Base-by-base conservation (phyloP, 495 filamentous ascomycete genomes). In the Lophiostoma macrostomum region DNA sequence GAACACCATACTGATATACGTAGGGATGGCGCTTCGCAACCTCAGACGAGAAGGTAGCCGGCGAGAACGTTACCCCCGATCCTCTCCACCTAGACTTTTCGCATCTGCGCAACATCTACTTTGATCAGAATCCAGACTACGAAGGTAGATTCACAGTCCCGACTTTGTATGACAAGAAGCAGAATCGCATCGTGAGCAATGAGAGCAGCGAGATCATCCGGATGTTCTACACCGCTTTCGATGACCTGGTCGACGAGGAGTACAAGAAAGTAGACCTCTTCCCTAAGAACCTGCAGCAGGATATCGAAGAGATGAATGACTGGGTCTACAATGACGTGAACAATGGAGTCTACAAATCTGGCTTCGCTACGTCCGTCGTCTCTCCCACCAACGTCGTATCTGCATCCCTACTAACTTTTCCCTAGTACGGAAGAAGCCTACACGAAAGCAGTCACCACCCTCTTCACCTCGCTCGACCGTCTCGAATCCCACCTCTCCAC, bases 261-360 rank as follows among this genome's bases (percentile, higher is more conserved):
- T 79, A 77, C 68, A 76, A 79, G 30, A 76, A 80, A 27, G 59
- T 84, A 1, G 82, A 83, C 57, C 77, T 86, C 32, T 85, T 82
- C 63, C 88, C 87, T 0, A 52, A 71, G 25, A 56, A 74, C 1
- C 71, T 90, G 16, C 74, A 72, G 20, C 46, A 66, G 38, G 65
- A 84, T 16, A 93, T 95, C 64, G 87, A 95, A 53, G 74, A 76
- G 36, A 71, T 83, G 48, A 93, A 93, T 65, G 79, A 81, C 25
- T 94, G 88, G 88, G 83, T 85, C 51, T 93, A 93, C 70, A 77
- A 87, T 61, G 79, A 85, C 52, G 75, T 95, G 65, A 95, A 95
- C 68, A 90, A 91, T 64, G 90, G 88, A 30, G 87, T 94, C 27
- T 94, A 94, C 73, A 86, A 84, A 66, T 75, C 76, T 56, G 83